A percentile compares a stretch with the other conserved stretches of the same genome.
Evolutionary conservation across 2,329 filamentous ascomycete genomes (phyloP).

Genomic region (Beauveria rudraprayagi): DNA sequence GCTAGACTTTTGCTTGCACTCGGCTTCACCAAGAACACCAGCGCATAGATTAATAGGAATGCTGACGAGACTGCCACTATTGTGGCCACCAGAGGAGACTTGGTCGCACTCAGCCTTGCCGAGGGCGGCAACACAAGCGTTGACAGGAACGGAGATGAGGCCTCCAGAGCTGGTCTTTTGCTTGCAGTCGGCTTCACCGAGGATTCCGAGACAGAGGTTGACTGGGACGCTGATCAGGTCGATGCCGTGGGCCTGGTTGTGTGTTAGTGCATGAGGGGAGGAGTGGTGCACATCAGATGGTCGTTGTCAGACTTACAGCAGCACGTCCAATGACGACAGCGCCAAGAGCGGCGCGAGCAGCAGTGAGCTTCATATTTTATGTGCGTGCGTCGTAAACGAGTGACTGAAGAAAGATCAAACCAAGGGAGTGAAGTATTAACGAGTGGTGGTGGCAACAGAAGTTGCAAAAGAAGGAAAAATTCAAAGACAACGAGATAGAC

Average conservation of each 20-base stretch:
- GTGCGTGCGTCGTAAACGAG: background rate
- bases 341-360: constrained; percentile 1
- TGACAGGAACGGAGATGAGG: background rate
- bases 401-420: constrained; percentile 2
- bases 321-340: constrained; percentile 2
- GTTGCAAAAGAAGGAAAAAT: background rate
- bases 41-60: constrained; percentile 3
- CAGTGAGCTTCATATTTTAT: background rate
- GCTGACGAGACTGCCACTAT: background rate
- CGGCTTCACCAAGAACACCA: background rate
- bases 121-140: background rate
- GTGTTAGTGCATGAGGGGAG: background rate
- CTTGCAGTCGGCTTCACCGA: background rate
- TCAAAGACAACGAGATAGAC: constrained; percentile 1
- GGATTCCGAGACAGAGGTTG: background rate
- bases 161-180: background rate
- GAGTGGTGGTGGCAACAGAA: background rate
- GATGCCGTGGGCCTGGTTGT: background rate
- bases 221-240: background rate
- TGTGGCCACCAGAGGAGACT: background rate
- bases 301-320: constrained; percentile 2
- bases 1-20: constrained; percentile 1
- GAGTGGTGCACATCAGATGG: background rate
- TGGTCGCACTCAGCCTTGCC: background rate
- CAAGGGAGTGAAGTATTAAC: background rate